These are phyloP conservation scores for Phycomyces blakesleeanus DNA, from an alignment of 192 early-diverging fungal genomes.

Conservation along the genomic window DNA sequence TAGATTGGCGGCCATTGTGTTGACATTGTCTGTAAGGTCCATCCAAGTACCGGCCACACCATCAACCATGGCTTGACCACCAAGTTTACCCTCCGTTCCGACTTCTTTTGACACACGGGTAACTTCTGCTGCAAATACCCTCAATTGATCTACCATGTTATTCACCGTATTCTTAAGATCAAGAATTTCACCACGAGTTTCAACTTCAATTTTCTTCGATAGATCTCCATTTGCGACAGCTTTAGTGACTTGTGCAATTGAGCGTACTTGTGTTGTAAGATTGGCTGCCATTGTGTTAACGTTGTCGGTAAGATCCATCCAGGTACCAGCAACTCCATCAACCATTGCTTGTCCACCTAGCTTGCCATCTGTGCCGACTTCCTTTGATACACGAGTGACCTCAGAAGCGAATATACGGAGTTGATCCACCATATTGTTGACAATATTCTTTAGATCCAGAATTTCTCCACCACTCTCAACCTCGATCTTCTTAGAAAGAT, in stretches of 20 bases:
- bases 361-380: conserved; percentile 59
- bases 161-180: conserved; percentile 47
- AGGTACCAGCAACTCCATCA: conserved; percentile 45
- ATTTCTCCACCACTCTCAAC: conserved; percentile 31
- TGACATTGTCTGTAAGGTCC: conserved; percentile 65
- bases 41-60: conserved; percentile 75
- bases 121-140: conserved; percentile 55
- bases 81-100: conserved; percentile 65
- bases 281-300: conserved; percentile 56
- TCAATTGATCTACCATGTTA: conserved; percentile 52
- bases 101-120: conserved; percentile 56
- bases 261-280: conserved; percentile 45
- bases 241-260: conserved; percentile 45
- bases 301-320: conserved; percentile 53
- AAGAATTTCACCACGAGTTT: conserved; percentile 46
- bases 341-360: conserved; percentile 58
- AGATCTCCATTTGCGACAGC: conserved; percentile 50
- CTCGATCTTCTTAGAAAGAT: conserved; percentile 59
- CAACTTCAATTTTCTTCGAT: conserved; percentile 42
- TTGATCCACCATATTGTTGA: conserved; percentile 34
- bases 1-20: conserved; percentile 55
- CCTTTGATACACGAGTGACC: conserved; percentile 58
- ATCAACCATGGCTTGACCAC: conserved; percentile 64
- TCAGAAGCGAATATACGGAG: conserved; percentile 46
- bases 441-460: conserved; percentile 6